Conservation (phyloP, 148 eudicot species). For the Polygonum maritimum region DNA sequence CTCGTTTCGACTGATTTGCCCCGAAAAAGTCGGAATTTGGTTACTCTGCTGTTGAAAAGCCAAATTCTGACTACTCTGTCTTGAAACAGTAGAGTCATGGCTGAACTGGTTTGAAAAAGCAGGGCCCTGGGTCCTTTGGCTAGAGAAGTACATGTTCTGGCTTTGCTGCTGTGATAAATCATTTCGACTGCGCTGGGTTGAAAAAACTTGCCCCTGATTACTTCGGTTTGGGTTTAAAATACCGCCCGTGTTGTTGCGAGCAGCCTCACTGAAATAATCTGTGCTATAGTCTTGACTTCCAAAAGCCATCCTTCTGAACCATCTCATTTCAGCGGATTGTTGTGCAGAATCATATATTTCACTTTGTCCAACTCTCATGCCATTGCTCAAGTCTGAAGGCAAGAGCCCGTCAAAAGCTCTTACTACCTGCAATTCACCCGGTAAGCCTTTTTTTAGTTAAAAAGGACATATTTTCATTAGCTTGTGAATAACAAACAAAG, state of each 20-base stretch:
- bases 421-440: slow-evolving; percentile 41
- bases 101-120: neutral
- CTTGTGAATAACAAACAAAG: neutral
- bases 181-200: neutral
- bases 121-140: slow-evolving; percentile 9
- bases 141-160: slow-evolving; percentile 6
- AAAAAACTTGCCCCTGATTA: neutral
- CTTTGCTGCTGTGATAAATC: neutral
- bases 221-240: neutral
- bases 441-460: neutral
- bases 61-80: neutral
- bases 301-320: slow-evolving; percentile 87
- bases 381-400: slow-evolving; percentile 64
- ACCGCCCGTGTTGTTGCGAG: neutral
- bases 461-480: neutral
- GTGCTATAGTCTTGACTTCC: slow-evolving; percentile 82
- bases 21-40: neutral
- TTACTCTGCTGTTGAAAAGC: neutral
- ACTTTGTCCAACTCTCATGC: slow-evolving; percentile 89
- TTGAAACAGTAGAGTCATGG: neutral
- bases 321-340: slow-evolving; percentile 79
- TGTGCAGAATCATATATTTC: slow-evolving; percentile 61
- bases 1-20: neutral
- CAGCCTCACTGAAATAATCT: slow-evolving; percentile 20
- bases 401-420: slow-evolving; percentile 62